Percentiles rank a stretch among this genome's conserved stretches.
phyloP scores from a whole-genome alignment of 345 rosid species.

The Firmiana major region DNA sequence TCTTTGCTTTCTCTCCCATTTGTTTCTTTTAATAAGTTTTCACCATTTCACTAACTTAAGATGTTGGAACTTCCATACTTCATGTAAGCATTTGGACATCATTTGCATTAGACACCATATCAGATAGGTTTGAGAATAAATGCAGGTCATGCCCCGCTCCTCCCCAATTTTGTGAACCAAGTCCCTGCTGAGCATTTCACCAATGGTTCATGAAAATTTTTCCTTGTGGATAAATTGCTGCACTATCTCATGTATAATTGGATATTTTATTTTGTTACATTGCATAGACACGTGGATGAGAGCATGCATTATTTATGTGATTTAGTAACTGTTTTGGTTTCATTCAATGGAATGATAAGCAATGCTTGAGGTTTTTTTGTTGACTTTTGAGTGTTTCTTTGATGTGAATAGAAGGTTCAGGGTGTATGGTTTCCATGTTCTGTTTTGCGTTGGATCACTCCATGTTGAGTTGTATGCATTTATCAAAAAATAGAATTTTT shows the following conservation, averaged over 20 bases:
- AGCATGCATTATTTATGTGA: not conserved
- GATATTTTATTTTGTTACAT: not conserved
- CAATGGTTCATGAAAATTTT: not conserved
- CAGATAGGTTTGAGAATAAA: not conserved
- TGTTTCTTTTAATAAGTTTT: not conserved
- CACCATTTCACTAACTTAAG: not conserved
- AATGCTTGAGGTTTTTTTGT: not conserved
- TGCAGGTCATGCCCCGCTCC: not conserved
- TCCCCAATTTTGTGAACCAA: not conserved
- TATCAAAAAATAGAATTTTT: not conserved
- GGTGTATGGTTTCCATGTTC: not conserved
- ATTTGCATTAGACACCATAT: not conserved
- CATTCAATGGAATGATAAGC: not conserved
- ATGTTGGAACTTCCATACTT: not conserved
- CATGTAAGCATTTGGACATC: not conserved
- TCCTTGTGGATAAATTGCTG: not conserved
- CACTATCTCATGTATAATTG: not conserved
- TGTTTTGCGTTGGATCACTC: not conserved
- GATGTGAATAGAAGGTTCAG: constrained; percentile 2
- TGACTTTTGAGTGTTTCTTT: not conserved
- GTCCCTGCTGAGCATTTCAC: not conserved
- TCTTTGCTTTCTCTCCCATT: not conserved
- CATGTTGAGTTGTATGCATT: not conserved
- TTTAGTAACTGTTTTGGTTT: not conserved
- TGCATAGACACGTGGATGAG: not conserved